Base-by-base conservation (phyloP, 83 land plant genomes). In the Isoetes engelmannii region DNA sequence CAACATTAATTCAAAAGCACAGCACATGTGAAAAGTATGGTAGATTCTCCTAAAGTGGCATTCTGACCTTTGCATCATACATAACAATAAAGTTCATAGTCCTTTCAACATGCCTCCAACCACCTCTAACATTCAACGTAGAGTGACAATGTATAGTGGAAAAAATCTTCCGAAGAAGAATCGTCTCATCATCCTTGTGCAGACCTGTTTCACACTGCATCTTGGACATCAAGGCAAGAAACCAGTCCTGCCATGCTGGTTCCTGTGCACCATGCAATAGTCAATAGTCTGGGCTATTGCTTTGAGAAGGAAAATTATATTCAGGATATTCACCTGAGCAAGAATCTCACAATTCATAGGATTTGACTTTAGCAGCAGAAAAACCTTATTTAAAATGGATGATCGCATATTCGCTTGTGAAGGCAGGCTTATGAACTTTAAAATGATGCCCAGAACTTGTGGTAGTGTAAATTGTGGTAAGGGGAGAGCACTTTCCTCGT, bases 291-390 rank as follows among this genome's bases (percentile, higher is more conserved):
- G 7, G 0, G 45, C 28, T 53, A 50, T 47, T 44, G 3, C 15
- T 12, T 51, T 1, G 54, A 10, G 15, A 51, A 12, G 54, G n/a
- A 3, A 51, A 51, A 51, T 10, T 1, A 51, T n/a, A 51, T n/a
- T 12, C n/a, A 19, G 20, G 42, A 67, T 15, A 37, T 63, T 21
- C 81, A 95, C 99, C 84, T 59, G 83, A 17, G 89, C 81, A 19
- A 95, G 69, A 61, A 87, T 87, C 57, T 91, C 97, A 76, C 72
- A 78, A 61, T 92, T 95, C 37, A 80, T 71, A 60, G 82, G 87
- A 81, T 83, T 89, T 69, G 91, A 78, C 74, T 88, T 91, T 37
- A 95, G 84, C 71, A 95, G 78, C 67, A 80, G 78, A 44, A 87
- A 83, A 47, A 92, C 51, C 78, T 92, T 86, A 51, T 60, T 71